phyloP scores from a whole-genome alignment of 2,329 filamentous ascomycete species.

The Botrytis deweyae region DNA sequence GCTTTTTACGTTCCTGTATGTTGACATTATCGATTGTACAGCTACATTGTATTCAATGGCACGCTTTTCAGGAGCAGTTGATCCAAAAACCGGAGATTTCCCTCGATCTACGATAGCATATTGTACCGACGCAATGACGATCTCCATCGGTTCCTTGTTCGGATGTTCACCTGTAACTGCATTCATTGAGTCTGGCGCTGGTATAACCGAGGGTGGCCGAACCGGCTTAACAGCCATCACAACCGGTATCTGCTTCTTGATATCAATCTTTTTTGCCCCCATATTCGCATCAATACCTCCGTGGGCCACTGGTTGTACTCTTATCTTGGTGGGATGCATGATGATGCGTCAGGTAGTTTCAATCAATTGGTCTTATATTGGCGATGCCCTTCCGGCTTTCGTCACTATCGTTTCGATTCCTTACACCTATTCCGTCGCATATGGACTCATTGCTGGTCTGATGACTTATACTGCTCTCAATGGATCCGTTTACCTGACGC shows the following conservation, averaged over 20 bases:
- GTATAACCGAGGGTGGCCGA: conserved; percentile 72
- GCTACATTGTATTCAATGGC: conserved; percentile 82
- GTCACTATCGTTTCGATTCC: conserved; percentile 74
- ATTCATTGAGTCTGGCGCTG: conserved; percentile 73
- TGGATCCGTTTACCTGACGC: conserved; percentile 50
- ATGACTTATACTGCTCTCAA: conserved; percentile 56
- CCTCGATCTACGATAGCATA: conserved; percentile 81
- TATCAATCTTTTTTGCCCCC: conserved; percentile 72
- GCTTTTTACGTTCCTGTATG: conserved; percentile 75
- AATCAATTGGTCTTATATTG: conserved; percentile 76
- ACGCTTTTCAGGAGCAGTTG: conserved; percentile 66
- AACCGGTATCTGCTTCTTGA: conserved; percentile 67
- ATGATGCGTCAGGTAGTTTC: conserved; percentile 75
- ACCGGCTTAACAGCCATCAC: conserved; percentile 71
- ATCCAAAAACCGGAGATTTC: conserved; percentile 72
- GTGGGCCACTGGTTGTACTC: conserved; percentile 73
- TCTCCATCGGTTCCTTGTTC: conserved; percentile 68
- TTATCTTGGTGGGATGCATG: conserved; percentile 71
- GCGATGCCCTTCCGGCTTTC: conserved; percentile 73
- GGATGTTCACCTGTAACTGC: conserved; percentile 71
- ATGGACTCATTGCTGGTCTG: conserved; percentile 68
- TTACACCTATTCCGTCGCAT: conserved; percentile 76
- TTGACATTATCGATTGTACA: conserved; percentile 76
- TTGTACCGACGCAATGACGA: conserved; percentile 67
- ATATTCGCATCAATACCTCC: conserved; percentile 76